These are phyloP conservation scores for Ilex asprella DNA, from an alignment of 257 asterid genomes.

Conservation along the genomic window DNA sequence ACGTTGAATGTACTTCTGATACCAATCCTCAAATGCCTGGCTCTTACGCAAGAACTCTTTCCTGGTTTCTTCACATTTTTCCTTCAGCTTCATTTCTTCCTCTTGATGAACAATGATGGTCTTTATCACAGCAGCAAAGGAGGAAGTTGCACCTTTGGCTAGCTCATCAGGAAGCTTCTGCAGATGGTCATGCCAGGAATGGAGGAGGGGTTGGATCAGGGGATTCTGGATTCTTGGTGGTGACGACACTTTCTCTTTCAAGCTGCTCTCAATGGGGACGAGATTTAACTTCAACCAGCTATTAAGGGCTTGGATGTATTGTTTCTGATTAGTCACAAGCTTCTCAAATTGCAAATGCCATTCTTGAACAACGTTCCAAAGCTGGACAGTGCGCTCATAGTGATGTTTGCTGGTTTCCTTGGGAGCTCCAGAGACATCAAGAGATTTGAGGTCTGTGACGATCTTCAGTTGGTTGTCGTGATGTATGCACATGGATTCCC, in stretches of 20 bases:
- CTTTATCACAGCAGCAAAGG: constrained; percentile 79
- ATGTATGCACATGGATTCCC: constrained; percentile 72
- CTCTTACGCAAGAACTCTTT: constrained; percentile 67
- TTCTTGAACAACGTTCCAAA: constrained; percentile 50
- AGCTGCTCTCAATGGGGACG: constrained; percentile 74
- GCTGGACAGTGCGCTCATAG: constrained; percentile 78
- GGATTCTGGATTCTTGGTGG: constrained; percentile 57
- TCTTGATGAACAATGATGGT: constrained; percentile 70
- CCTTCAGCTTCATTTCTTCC: constrained; percentile 89
- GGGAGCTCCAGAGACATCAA: constrained; percentile 52
- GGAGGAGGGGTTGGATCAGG: constrained; percentile 74
- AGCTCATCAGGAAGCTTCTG: constrained; percentile 93
- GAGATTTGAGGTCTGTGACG: constrained; percentile 61
- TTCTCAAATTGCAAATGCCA: constrained; percentile 79
- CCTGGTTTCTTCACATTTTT: constrained; percentile 71
- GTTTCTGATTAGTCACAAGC: constrained; percentile 58
- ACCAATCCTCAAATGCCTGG: constrained; percentile 82
- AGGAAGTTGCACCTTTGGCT: constrained; percentile 66
- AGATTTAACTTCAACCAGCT: constrained; percentile 84
- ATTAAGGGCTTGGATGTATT: constrained; percentile 53
- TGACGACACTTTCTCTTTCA: constrained; percentile 62
- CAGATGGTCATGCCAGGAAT: constrained; percentile 70
- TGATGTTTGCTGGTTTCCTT: constrained; percentile 74
- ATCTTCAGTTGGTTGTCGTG: constrained; percentile 60
- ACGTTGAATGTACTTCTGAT: constrained; percentile 56